phyloP scores from a whole-genome alignment of 2,329 filamentous ascomycete species.

The Paecilomyces sp. region DNA sequence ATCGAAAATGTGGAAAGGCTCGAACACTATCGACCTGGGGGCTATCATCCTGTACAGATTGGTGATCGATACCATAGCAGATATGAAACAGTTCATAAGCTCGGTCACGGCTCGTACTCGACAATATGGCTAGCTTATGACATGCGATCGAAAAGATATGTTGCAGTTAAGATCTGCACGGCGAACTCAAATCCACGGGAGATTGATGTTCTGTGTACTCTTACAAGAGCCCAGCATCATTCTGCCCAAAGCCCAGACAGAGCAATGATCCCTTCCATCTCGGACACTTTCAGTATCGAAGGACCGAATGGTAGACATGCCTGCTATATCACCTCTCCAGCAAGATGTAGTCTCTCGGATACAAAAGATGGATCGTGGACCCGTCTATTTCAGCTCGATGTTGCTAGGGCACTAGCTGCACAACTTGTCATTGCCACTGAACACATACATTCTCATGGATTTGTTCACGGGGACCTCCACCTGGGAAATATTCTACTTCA shows the following conservation, averaged over 20 bases:
- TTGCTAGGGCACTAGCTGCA: conserved; percentile 16
- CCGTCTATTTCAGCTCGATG: conserved; percentile 15
- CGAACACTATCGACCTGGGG: conserved; percentile 16
- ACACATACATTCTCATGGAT: conserved; percentile 19
- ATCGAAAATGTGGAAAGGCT: conserved; percentile 15
- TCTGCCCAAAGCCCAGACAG: neutral
- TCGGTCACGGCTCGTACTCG: conserved; percentile 33
- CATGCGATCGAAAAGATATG: conserved; percentile 12
- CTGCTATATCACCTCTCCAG: conserved; percentile 14
- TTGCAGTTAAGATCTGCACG: conserved; percentile 18
- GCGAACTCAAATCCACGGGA: conserved; percentile 8
- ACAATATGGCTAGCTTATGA: conserved; percentile 23
- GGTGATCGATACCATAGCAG: conserved; percentile 20
- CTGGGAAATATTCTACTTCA: conserved; percentile 28
- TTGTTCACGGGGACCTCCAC: conserved; percentile 31
- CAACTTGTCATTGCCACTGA: conserved; percentile 24
- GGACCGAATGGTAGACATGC: conserved; percentile 18
- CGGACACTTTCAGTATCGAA: conserved; percentile 14
- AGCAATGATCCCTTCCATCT: conserved; percentile 9
- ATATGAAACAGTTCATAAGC: conserved; percentile 34
- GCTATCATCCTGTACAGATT: conserved; percentile 19
- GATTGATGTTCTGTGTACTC: conserved; percentile 3
- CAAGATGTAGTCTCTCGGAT: conserved; percentile 12
- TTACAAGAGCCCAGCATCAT: neutral
- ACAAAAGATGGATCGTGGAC: conserved; percentile 14